These are phyloP conservation scores for Globisporangium megalacanthum DNA, from an alignment of 352 stramenopile genomes.

Conservation along the genomic window DNA sequence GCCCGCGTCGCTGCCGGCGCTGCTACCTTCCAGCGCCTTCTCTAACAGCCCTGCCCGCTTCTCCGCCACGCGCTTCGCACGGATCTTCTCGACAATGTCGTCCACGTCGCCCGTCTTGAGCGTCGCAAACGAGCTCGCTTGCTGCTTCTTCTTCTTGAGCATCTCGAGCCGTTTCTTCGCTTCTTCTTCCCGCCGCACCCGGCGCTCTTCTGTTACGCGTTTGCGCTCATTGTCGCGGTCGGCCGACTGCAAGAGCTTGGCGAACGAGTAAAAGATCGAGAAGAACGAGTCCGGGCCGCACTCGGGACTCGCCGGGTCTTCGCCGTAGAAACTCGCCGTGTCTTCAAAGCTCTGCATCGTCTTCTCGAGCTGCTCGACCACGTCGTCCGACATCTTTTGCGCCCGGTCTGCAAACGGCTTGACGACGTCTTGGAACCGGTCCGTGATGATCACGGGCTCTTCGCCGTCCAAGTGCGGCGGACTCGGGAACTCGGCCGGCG, in stretches of 20 bases:
- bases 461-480: too few relatives aligned
- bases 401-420: too few relatives aligned
- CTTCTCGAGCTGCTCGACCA: too few relatives aligned
- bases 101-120: slow-evolving; percentile 79
- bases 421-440: too few relatives aligned
- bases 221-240: slow-evolving; percentile 84
- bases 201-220: slow-evolving; percentile 73
- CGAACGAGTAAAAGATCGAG: slow-evolving; percentile 83
- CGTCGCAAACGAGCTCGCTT: slow-evolving; percentile 47
- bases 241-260: slow-evolving; percentile 71
- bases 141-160: slow-evolving; percentile 79
- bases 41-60: slow-evolving; percentile 60
- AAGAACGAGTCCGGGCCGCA: slow-evolving; percentile 76
- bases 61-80: slow-evolving; percentile 69
- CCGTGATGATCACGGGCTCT: too few relatives aligned
- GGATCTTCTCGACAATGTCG: slow-evolving; percentile 82
- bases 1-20: not conserved
- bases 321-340: slow-evolving; percentile 64
- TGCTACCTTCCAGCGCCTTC: slow-evolving; percentile 15
- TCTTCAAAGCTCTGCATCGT: slow-evolving; percentile 19
- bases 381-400: too few relatives aligned
- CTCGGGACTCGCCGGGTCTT: slow-evolving; percentile 67
- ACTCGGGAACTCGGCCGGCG: too few relatives aligned
- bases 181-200: slow-evolving; percentile 67
- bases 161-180: slow-evolving; percentile 75